Evolutionary conservation across 495 filamentous ascomycete genomes (phyloP).

Genomic region (Opeltia flavorubescens): DNA sequence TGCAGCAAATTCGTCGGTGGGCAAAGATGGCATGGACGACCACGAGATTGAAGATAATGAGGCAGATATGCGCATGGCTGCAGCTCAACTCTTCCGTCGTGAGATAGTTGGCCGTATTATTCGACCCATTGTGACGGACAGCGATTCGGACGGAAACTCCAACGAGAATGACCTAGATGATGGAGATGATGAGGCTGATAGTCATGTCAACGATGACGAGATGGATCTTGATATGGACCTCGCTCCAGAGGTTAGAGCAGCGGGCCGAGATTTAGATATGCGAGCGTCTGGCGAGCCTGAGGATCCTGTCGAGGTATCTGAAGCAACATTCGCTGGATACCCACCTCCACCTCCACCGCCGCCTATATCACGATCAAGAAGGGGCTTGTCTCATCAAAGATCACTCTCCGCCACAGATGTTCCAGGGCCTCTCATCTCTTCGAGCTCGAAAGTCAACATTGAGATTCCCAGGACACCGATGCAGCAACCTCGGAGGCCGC

Average conservation of each 20-base stretch:
- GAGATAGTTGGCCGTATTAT: constrained; percentile 2
- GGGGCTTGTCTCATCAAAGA: constrained; percentile 32
- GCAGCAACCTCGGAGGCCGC: constrained; percentile 13
- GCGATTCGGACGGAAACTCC: constrained; percentile 34
- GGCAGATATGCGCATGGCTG: neutral
- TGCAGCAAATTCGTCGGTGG: constrained; percentile 72
- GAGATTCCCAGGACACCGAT: constrained; percentile 43
- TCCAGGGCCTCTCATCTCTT: constrained; percentile 41
- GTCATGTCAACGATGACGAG: constrained; percentile 33
- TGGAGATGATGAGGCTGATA: constrained; percentile 30
- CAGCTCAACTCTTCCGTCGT: constrained; percentile 1
- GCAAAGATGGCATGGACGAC: constrained; percentile 78
- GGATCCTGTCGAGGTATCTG: constrained; percentile 50
- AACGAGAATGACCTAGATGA: constrained; percentile 33
- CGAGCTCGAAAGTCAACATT: constrained; percentile 36
- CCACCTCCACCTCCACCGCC: constrained; percentile 53
- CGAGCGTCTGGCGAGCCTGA: constrained; percentile 29
- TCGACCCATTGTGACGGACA: constrained; percentile 28
- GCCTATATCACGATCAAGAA: constrained; percentile 15
- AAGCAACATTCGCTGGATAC: constrained; percentile 57
- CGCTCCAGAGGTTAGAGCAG: constrained; percentile 18
- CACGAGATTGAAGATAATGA: constrained; percentile 43
- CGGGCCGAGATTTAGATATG: constrained; percentile 39
- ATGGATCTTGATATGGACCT: constrained; percentile 34
- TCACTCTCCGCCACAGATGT: constrained; percentile 47